These are phyloP conservation scores for Trametes meyenii DNA, from an alignment of 768 basidiomycete species.

Conservation along the genomic window DNA sequence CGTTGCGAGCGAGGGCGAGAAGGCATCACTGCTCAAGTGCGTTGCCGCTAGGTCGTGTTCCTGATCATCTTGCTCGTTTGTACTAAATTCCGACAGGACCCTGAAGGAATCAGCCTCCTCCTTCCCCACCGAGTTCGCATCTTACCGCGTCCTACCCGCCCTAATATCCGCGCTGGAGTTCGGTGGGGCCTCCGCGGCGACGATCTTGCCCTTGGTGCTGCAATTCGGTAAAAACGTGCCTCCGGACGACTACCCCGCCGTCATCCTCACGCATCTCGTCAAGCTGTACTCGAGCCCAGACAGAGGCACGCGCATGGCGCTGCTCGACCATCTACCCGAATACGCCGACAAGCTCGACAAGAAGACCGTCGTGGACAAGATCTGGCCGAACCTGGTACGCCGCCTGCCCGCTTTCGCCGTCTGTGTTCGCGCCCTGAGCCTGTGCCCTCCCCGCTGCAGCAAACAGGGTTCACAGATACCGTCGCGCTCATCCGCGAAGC, in stretches of 20 bases:
- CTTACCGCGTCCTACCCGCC: conserved; percentile 86
- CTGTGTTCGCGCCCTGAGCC: too few species aligned
- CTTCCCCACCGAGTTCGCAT: conserved; percentile 85
- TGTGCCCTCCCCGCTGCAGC: conserved; percentile 45
- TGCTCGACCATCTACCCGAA: conserved; percentile 82
- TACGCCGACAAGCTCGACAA: conserved; percentile 89
- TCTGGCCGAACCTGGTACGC: conserved; percentile 91
- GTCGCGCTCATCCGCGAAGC: conserved; percentile 94
- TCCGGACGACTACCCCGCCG: conserved; percentile 66
- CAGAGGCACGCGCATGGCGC: conserved; percentile 90
- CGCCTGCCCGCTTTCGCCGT: too few species aligned
- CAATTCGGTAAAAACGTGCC: conserved; percentile 75
- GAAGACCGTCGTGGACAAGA: conserved; percentile 79
- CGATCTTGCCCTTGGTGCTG: conserved; percentile 83
- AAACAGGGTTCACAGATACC: conserved; percentile 95
- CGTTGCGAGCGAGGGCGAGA: conserved; percentile 80
- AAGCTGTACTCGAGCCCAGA: conserved; percentile 89
- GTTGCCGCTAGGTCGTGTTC: conserved; percentile 6
- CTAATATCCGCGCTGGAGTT: conserved; percentile 77
- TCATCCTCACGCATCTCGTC: conserved; percentile 77
- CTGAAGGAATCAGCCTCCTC: conserved; percentile 79
- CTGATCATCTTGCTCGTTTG: background rate
- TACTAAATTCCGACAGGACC: conserved; percentile 45
- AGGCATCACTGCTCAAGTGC: conserved; percentile 69
- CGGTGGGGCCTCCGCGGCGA: conserved; percentile 70